phyloP scores from a whole-genome alignment of 805 yeast genomes.

The Saturnispora ahearnii region DNA sequence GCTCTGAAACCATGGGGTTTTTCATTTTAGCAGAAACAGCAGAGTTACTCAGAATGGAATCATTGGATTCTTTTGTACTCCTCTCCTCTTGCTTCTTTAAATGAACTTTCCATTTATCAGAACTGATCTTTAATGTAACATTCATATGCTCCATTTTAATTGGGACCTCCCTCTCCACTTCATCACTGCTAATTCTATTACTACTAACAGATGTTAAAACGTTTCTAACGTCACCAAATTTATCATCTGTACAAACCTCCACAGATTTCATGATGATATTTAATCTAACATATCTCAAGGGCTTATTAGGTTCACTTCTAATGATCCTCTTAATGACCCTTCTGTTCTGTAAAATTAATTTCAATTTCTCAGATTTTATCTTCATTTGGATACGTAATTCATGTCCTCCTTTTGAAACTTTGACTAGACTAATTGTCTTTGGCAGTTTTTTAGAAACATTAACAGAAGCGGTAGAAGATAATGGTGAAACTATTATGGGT shows the following conservation, averaged over 20 bases:
- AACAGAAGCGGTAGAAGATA: background rate
- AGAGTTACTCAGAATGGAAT: background rate
- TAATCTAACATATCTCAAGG: constrained; percentile 31
- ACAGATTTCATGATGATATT: constrained; percentile 19
- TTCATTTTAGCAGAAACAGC: background rate
- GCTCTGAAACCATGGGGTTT: background rate
- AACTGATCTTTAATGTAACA: constrained; percentile 5
- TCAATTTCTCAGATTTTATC: background rate
- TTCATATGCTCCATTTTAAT: background rate
- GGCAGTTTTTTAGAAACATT: background rate
- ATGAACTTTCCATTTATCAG: constrained; percentile 2
- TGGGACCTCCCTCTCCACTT: background rate
- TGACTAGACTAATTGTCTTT: constrained; percentile 1
- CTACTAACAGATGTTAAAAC: background rate
- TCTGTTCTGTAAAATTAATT: background rate
- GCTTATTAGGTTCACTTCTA: constrained; percentile 12
- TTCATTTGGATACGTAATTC: constrained; percentile 10
- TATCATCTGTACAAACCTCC: constrained; percentile 20
- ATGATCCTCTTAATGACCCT: constrained; percentile 19
- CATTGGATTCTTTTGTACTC: background rate
- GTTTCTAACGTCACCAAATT: constrained; percentile 14
- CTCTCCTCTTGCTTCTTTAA: background rate
- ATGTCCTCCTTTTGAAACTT: background rate
- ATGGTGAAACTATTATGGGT: background rate
- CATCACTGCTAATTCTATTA: background rate